phyloP scores from a whole-genome alignment of 1,284 basidiomycete species.

The Schizophyllum amplum region DNA sequence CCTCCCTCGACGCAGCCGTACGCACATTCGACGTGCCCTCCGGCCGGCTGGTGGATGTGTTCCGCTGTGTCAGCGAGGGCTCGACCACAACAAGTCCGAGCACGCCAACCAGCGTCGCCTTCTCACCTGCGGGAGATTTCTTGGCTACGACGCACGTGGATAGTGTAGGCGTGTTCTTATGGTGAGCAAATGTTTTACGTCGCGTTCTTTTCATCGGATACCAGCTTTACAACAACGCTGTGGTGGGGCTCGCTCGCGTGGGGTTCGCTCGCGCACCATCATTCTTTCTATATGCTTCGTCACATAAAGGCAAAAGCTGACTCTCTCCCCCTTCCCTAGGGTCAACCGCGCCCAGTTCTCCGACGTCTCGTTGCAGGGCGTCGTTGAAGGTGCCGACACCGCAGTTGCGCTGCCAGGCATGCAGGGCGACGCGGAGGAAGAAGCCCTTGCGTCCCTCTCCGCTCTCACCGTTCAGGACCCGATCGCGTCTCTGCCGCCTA shows the following conservation, averaged over 20 bases:
- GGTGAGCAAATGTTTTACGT: slow-evolving; percentile 39
- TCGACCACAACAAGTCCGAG: slow-evolving; percentile 33
- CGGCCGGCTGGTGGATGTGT: slow-evolving; percentile 86
- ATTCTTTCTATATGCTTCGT: too few species aligned
- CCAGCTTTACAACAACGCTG: too few species aligned
- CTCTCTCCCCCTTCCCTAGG: slow-evolving; percentile 34
- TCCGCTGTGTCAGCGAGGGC: slow-evolving; percentile 33
- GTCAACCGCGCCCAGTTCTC: slow-evolving; percentile 93
- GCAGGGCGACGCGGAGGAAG: slow-evolving; percentile 71
- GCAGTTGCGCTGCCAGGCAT: slow-evolving; percentile 76
- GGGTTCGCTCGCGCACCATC: too few species aligned
- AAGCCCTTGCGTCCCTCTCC: slow-evolving; percentile 65
- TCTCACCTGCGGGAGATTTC: slow-evolving; percentile 95
- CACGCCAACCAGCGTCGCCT: slow-evolving; percentile 84
- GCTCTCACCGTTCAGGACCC: slow-evolving; percentile 51
- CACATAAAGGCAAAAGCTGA: too few species aligned
- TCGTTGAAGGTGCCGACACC: slow-evolving; percentile 68
- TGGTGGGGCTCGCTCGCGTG: too few species aligned
- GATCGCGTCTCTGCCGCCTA: slow-evolving; percentile 45
- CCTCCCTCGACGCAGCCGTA: slow-evolving; percentile 87
- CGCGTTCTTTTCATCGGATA: too few species aligned
- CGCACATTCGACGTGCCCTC: slow-evolving; percentile 97
- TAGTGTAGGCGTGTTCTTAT: slow-evolving; percentile 89
- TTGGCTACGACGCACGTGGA: slow-evolving; percentile 93
- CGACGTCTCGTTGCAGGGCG: slow-evolving; percentile 75